Evolutionary conservation across 768 basidiomycete genomes (phyloP).

Genomic region (Pisolithus microcarpus): DNA sequence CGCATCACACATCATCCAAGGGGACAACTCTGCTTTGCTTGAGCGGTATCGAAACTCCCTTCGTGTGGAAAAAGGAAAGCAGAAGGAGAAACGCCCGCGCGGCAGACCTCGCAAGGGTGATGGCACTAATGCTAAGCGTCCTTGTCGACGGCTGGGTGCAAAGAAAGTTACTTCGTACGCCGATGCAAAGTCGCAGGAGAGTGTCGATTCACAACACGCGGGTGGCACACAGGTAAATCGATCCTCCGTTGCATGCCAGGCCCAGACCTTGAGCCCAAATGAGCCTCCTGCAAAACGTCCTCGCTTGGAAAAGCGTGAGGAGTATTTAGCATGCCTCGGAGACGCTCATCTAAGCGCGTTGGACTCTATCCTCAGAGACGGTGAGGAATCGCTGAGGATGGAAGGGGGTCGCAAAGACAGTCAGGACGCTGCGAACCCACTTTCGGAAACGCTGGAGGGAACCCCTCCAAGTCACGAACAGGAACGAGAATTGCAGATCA

Average conservation of each 20-base stretch:
- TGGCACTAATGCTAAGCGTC: background rate
- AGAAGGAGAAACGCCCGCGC: background rate
- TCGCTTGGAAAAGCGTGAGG: background rate
- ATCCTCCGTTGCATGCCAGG: background rate
- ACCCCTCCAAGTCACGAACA: too few relatives aligned
- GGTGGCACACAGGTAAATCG: background rate
- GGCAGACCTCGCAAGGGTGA: background rate
- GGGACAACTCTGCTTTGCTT: conserved; percentile 4
- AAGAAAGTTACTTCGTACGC: background rate
- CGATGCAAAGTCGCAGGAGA: background rate
- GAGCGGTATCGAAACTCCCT: background rate
- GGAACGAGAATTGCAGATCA: too few relatives aligned
- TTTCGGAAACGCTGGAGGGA: too few relatives aligned
- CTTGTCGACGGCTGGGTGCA: background rate
- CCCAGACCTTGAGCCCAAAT: background rate
- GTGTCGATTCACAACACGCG: background rate
- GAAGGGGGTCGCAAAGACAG: background rate
- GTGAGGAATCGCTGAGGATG: conserved; percentile 14
- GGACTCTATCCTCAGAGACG: conserved; percentile 29
- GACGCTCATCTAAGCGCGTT: conserved; percentile 26
- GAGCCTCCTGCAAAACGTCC: background rate
- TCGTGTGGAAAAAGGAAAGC: background rate
- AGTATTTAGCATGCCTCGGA: conserved; percentile 20
- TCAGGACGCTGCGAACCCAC: background rate
- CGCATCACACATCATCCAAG: conserved; percentile 19